Conservation (phyloP, 2,329 filamentous ascomycete genomes). For the Aspergillus quadrilineatus region DNA sequence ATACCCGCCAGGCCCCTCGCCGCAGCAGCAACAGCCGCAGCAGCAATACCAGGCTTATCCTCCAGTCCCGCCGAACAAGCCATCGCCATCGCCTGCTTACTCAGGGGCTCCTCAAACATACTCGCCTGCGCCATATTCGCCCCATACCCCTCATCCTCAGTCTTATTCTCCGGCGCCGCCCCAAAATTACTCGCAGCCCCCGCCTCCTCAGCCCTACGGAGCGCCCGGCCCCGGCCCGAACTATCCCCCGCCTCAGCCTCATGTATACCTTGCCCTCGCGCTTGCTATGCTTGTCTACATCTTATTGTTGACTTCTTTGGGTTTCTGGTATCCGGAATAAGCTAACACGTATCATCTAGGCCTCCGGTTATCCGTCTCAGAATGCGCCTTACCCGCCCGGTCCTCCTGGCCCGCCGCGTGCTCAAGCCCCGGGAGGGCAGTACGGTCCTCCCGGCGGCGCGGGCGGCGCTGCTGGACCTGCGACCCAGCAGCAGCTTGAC, state of each 20-base stretch:
- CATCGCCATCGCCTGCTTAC: conserved; percentile 26
- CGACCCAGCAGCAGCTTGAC: conserved; percentile 51
- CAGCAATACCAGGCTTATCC: conserved; percentile 40
- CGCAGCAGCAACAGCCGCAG: conserved; percentile 21
- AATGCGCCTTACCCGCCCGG: conserved; percentile 32
- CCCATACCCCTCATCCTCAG: conserved; percentile 26
- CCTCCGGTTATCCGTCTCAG: conserved; percentile 30
- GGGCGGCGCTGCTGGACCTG: conserved; percentile 39
- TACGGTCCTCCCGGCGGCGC: conserved; percentile 31
- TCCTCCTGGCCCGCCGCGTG: conserved; percentile 20
- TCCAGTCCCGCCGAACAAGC: conserved; percentile 31
- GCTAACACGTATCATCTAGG: conserved; percentile 15
- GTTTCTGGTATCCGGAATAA: not conserved
- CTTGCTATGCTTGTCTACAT: not conserved
- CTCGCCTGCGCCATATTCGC: conserved; percentile 40
- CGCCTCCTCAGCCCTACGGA: conserved; percentile 38
- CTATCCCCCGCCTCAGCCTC: conserved; percentile 34
- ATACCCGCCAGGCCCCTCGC: conserved; percentile 31
- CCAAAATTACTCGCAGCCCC: conserved; percentile 45
- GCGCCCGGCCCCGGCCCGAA: conserved; percentile 25
- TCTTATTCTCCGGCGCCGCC: conserved; percentile 27
- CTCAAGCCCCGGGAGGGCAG: conserved; percentile 32
- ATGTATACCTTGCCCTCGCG: conserved; percentile 33
- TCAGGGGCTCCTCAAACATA: conserved; percentile 36
- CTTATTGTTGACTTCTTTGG: conserved; percentile 8